Evolutionary conservation across 1,284 basidiomycete genomes (phyloP), one percentile per base, ranked within the genome.

Genomic region (Porphyrellus sp.): DNA sequence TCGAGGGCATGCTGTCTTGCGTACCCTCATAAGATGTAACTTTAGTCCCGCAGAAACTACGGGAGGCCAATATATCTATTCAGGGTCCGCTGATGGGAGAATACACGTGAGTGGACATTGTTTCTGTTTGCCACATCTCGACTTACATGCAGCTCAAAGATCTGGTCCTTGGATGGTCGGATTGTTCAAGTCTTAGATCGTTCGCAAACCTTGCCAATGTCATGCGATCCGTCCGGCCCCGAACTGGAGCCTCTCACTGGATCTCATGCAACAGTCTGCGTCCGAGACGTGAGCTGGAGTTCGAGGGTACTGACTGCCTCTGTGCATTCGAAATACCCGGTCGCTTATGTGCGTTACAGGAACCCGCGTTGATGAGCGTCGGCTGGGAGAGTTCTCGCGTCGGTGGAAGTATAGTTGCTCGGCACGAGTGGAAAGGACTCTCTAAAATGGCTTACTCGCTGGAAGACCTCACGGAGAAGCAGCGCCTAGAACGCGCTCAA

Each of bases 281-380:
- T 98, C 0, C 83, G 96, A 50, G 96, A 99, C 65, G 93, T 98
- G 50, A 89, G 87, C 65, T 96, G 93, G 93, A 89, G 91, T 67
- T 82, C 86, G 24, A 77, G 82, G 74, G 80, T 85, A 47, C 51
- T 33, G 16, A 30, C n/a, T 28, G 2, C 18, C 9, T 18, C n/a
- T 16, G 16, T 9, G 5, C 21, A 8, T 25, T 33, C 33, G n/a
- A 34, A 23, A 51, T 27, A 5, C 18, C 45, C 20, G 31, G 8
- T 38, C 21, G 37, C 51, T 68, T 37, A 63, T 39, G 18, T 7
- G 23, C 38, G n/a, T 53, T 53, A 49, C 54, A 87, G 83, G 87
- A 95, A 77, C 93, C 95, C 18, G 86, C 89, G 20, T 69, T 99
- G 50, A 89, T 98, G 84, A 93, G 88, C 54, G 92, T 91, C 3